phyloP scores from a whole-genome alignment of 768 basidiomycete species.

The Amanita muscaria region DNA sequence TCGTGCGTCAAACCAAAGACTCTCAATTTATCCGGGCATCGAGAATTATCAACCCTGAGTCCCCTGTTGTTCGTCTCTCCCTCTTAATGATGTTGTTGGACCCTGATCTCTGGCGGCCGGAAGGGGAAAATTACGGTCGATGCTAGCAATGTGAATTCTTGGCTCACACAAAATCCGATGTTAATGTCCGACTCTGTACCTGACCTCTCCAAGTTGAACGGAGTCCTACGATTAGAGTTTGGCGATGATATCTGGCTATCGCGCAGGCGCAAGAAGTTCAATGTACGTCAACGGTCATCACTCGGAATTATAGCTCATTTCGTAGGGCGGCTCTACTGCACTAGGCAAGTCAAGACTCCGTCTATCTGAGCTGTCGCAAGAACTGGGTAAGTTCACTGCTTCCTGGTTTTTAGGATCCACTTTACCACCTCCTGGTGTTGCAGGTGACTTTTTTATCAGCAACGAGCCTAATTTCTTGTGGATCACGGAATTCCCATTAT shows the following conservation, averaged over 20 bases:
- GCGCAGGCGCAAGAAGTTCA: constrained; percentile 38
- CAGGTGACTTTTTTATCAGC: constrained; percentile 51
- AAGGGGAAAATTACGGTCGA: constrained; percentile 30
- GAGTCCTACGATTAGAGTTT: constrained; percentile 32
- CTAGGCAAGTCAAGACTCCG: constrained; percentile 64
- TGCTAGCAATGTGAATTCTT: constrained; percentile 28
- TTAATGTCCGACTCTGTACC: constrained; percentile 14
- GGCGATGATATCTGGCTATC: constrained; percentile 55
- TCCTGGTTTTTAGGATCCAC: neutral
- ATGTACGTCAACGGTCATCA: constrained; percentile 30
- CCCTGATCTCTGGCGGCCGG: neutral
- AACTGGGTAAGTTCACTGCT: constrained; percentile 38
- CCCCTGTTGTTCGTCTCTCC: constrained; percentile 2
- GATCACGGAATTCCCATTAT: constrained; percentile 94
- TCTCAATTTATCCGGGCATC: constrained; percentile 35
- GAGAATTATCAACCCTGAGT: constrained; percentile 20
- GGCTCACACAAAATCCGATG: constrained; percentile 32
- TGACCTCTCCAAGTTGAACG: constrained; percentile 28
- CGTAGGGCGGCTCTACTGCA: constrained; percentile 78
- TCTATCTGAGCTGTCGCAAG: constrained; percentile 58
- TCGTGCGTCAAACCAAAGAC: constrained; percentile 33
- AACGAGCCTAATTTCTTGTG: constrained; percentile 77
- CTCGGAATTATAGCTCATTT: constrained; percentile 13
- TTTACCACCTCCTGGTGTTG: constrained; percentile 11
- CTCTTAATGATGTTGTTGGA: neutral